phyloP scores from a whole-genome alignment of 345 rosid genomes.

The Hevea brasiliensis region DNA sequence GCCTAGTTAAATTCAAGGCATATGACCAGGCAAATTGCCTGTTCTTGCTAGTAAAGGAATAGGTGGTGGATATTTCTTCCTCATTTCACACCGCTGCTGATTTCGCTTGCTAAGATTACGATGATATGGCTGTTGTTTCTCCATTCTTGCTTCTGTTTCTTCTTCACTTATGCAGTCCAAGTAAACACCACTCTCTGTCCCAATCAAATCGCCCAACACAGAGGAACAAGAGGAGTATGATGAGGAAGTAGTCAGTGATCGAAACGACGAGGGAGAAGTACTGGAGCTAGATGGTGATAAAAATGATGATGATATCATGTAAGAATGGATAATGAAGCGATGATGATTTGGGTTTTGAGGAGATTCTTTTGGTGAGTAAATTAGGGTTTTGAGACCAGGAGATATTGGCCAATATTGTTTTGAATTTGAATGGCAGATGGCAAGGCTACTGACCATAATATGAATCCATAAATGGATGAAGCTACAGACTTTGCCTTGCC shows the following conservation, averaged over 20 bases:
- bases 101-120: background rate
- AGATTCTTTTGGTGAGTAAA: conserved; percentile 5
- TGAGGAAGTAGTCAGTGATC: conserved; percentile 20
- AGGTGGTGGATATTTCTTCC: conserved; percentile 44
- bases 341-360: background rate
- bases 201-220: conserved; percentile 35
- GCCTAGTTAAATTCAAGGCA: conserved; percentile 43
- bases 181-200: conserved; percentile 43
- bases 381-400: conserved; percentile 38
- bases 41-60: conserved; percentile 46
- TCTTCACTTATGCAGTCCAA: conserved; percentile 1
- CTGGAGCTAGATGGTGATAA: background rate
- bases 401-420: background rate
- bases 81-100: background rate
- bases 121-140: background rate
- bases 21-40: conserved; percentile 36
- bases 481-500: conserved; percentile 20
- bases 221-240: conserved; percentile 19
- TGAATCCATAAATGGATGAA: conserved; percentile 22
- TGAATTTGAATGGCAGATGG: conserved; percentile 23
- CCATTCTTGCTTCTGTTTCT: background rate
- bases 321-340: conserved; percentile 20
- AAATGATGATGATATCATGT: background rate
- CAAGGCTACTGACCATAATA: conserved; percentile 14
- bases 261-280: background rate